phyloP scores from a whole-genome alignment of 768 basidiomycete genomes.

The Tylopilus plumbeoviolaceoides region DNA sequence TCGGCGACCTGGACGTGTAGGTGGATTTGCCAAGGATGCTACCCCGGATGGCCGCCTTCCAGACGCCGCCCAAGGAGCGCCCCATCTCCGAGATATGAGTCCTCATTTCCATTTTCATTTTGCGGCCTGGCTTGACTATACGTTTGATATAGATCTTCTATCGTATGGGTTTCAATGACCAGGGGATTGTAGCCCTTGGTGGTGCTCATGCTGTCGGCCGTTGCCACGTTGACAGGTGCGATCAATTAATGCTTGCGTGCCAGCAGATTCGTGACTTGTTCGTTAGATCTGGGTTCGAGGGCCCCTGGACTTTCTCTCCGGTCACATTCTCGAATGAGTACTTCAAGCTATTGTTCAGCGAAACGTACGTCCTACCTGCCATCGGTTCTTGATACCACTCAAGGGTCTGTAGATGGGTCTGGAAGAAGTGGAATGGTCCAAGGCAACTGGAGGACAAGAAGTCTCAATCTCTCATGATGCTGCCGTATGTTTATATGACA shows the following conservation, averaged over 20 bases:
- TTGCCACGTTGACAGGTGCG: too few species aligned
- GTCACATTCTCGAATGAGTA: too few species aligned
- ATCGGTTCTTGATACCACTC: too few species aligned
- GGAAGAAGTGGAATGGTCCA: too few species aligned
- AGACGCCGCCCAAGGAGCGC: conserved; percentile 76
- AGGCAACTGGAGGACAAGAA: conserved; percentile 93
- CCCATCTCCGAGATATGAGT: conserved; percentile 77
- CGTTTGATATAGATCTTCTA: conserved; percentile 50
- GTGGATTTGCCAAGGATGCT: conserved; percentile 69
- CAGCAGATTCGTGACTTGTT: too few species aligned
- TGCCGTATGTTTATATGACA: conserved; percentile 60
- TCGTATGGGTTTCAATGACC: conserved; percentile 90
- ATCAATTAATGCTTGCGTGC: too few species aligned
- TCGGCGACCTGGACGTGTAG: conserved; percentile 91
- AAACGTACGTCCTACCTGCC: too few species aligned
- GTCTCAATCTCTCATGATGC: conserved; percentile 89
- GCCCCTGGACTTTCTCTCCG: too few species aligned
- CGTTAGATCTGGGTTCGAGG: too few species aligned
- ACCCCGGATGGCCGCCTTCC: conserved; percentile 90
- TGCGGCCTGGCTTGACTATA: background rate
- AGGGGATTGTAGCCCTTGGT: conserved; percentile 92
- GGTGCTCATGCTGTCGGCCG: conserved; percentile 96
- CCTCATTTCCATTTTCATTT: background rate
- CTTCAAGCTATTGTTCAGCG: too few species aligned
- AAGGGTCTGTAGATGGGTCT: too few species aligned